phyloP scores from a whole-genome alignment of 2,329 filamentous ascomycete species.

The Raffaelea deltoideospora region DNA sequence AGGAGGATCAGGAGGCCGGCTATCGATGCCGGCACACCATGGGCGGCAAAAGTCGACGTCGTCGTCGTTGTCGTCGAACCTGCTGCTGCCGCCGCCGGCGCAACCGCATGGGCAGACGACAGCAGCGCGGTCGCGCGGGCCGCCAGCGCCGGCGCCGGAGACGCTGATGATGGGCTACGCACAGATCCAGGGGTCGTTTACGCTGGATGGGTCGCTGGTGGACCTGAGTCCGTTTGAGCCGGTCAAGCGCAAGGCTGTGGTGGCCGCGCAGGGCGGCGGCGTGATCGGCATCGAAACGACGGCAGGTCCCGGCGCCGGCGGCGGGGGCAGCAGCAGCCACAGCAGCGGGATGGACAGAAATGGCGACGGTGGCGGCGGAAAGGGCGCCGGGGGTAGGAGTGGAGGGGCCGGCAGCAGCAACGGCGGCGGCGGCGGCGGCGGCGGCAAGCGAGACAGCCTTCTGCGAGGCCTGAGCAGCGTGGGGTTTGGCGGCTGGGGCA shows the following conservation, averaged over 20 bases:
- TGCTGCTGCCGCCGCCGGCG: constrained; percentile 4
- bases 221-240: constrained; percentile 86
- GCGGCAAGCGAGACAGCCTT: constrained; percentile 57
- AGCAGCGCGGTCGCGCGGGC: neutral
- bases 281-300: constrained; percentile 63
- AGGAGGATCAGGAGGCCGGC: neutral
- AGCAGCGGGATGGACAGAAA: constrained; percentile 41
- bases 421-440: too few relatives aligned
- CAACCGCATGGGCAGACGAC: too few relatives aligned
- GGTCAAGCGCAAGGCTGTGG: constrained; percentile 84
- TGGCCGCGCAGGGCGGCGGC: constrained; percentile 74
- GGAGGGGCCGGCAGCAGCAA: neutral
- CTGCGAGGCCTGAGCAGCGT: constrained; percentile 71
- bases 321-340: neutral
- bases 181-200: constrained; percentile 85
- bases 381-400: neutral
- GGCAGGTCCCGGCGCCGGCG: neutral
- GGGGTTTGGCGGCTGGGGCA: constrained; percentile 77
- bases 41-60: constrained; percentile 32
- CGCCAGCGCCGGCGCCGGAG: constrained; percentile 28
- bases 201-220: constrained; percentile 77
- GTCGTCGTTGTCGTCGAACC: constrained; percentile 3
- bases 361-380: constrained; percentile 55
- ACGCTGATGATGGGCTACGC: constrained; percentile 96
- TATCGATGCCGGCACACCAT: constrained; percentile 21